Evolutionary conservation across 2,329 filamentous ascomycete genomes (phyloP).

Genomic region (Penicillium sclerotiorum): DNA sequence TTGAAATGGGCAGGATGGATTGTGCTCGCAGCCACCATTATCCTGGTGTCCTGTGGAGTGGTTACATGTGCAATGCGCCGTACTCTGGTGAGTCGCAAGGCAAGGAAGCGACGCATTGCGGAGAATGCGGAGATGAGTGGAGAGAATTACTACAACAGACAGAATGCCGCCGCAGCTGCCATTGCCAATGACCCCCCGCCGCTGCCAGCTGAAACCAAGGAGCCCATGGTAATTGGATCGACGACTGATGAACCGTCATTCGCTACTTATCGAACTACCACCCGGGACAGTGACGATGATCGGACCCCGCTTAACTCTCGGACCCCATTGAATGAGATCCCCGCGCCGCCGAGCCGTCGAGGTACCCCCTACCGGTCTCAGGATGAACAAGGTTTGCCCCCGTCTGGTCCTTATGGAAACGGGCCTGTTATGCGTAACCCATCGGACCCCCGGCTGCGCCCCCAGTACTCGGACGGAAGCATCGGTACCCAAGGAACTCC

Average conservation of each 20-base stretch:
- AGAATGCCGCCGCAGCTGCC: constrained; percentile 42
- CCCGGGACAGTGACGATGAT: constrained; percentile 43
- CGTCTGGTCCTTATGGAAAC: constrained; percentile 32
- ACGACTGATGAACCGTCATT: constrained; percentile 57
- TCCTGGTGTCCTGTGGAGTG: constrained; percentile 78
- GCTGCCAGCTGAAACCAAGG: constrained; percentile 54
- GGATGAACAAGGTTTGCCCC: constrained; percentile 45
- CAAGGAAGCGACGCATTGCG: constrained; percentile 86
- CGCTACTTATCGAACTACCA: constrained; percentile 42
- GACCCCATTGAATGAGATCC: constrained; percentile 29
- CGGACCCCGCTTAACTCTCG: constrained; percentile 42
- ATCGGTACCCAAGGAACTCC: constrained; percentile 46
- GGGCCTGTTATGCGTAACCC: constrained; percentile 43
- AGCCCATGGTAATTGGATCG: constrained; percentile 60
- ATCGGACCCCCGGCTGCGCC: constrained; percentile 47
- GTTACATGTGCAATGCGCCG: constrained; percentile 94
- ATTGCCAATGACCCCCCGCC: constrained; percentile 23
- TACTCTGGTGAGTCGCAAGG: constrained; percentile 86
- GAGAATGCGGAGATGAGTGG: constrained; percentile 98
- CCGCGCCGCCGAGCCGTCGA: constrained; percentile 32
- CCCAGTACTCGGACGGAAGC: constrained; percentile 51
- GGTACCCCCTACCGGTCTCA: constrained; percentile 36
- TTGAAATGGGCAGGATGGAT: constrained; percentile 93
- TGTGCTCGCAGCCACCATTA: constrained; percentile 82
- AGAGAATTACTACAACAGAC: constrained; percentile 80